Evolutionary conservation across 345 rosid genomes (phyloP).

Genomic region (Eucalyptus erythrocorys): DNA sequence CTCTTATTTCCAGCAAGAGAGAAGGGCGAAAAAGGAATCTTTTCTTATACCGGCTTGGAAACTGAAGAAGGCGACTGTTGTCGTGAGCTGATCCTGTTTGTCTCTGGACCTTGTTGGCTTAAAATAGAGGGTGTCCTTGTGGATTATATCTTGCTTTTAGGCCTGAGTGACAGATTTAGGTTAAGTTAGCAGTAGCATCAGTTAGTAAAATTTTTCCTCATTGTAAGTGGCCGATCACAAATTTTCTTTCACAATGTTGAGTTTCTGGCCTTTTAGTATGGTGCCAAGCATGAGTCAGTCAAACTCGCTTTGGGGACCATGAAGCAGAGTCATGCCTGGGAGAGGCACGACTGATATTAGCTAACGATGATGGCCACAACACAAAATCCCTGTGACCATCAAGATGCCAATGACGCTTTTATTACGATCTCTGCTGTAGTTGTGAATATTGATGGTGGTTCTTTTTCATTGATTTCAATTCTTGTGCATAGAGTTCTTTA

Average conservation of each 20-base stretch:
- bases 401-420: not conserved
- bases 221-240: not conserved
- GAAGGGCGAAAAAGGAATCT: not conserved
- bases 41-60: not conserved
- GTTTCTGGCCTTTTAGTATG: not conserved
- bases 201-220: not conserved
- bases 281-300: not conserved
- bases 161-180: not conserved
- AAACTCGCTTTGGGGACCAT: not conserved
- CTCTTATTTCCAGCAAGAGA: not conserved
- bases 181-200: not conserved
- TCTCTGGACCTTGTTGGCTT: not conserved
- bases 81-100: not conserved
- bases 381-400: not conserved
- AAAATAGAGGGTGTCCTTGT: not conserved
- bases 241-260: not conserved
- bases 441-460: not conserved
- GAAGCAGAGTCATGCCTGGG: not conserved
- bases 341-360: not conserved
- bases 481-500: not conserved
- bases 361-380: not conserved
- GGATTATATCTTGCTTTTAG: not conserved
- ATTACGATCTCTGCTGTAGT: not conserved
- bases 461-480: not conserved
- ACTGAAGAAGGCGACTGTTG: not conserved